Percentiles rank a stretch among this genome's conserved stretches.
phyloP scores from a whole-genome alignment of 805 yeast genomes.

The Candida ulmi region DNA sequence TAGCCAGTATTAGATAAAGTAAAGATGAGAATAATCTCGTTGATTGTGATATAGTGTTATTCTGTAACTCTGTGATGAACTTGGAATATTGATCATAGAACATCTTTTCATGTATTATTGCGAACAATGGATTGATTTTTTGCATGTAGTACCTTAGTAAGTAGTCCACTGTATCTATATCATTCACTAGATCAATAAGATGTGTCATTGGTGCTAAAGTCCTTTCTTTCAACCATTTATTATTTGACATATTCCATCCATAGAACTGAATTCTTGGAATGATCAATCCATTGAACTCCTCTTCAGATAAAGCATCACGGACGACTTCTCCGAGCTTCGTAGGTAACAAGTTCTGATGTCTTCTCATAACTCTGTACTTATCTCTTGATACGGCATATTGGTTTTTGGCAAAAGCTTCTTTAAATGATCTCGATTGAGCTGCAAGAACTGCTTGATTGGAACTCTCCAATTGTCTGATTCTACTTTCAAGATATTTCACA shows the following conservation, averaged over 20 bases:
- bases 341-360: constrained; percentile 40
- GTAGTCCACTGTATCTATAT: constrained; percentile 26
- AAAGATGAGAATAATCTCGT: constrained; percentile 49
- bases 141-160: constrained; percentile 36
- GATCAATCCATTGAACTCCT: constrained; percentile 26
- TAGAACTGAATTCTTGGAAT: constrained; percentile 56
- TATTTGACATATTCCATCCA: constrained; percentile 65
- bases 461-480: constrained; percentile 35
- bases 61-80: constrained; percentile 28
- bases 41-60: constrained; percentile 17
- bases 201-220: constrained; percentile 24
- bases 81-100: constrained; percentile 44
- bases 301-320: constrained; percentile 28
- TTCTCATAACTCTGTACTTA: constrained; percentile 42
- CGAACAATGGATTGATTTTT: constrained; percentile 47
- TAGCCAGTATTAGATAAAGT: constrained; percentile 41
- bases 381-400: constrained; percentile 26
- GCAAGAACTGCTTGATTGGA: constrained; percentile 7
- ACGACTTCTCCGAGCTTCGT: constrained; percentile 32
- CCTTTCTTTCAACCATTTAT: constrained; percentile 38
- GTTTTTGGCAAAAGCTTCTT: constrained; percentile 16
- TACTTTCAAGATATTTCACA: constrained; percentile 30
- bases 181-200: constrained; percentile 16
- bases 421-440: neutral
- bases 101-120: constrained; percentile 47